phyloP scores from a whole-genome alignment of 176 grass and related monocot species.

The Phyllostachys edulis region DNA sequence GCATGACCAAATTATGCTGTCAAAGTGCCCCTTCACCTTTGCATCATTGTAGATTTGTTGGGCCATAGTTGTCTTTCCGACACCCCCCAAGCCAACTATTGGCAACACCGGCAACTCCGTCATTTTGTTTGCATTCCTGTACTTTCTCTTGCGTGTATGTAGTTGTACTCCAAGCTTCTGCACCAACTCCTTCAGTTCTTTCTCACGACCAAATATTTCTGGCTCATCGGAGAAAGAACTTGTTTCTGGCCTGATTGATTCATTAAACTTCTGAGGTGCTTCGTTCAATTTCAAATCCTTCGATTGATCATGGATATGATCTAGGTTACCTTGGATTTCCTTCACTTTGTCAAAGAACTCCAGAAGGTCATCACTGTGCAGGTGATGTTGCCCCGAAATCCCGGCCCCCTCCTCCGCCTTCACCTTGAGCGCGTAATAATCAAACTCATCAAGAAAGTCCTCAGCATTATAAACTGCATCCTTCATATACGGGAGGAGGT shows the following conservation, averaged over 20 bases:
- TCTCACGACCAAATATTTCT: not conserved
- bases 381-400: no score
- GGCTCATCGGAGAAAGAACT: not conserved
- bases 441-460: no score
- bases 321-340: no score
- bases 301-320: no score
- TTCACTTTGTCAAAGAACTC: no score
- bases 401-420: no score
- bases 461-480: no score
- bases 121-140: not conserved
- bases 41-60: not conserved
- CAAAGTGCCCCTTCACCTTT: not conserved
- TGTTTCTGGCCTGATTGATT: not conserved
- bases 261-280: not conserved
- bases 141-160: not conserved
- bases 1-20: not conserved
- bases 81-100: not conserved
- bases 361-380: no score
- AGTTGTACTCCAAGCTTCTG: not conserved
- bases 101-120: not conserved
- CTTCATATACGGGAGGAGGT: no score
- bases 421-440: no score
- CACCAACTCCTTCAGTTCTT: not conserved
- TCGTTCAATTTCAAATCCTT: no score
- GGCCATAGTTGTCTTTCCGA: not conserved